These are phyloP conservation scores for Aspergillus uvarum DNA, from an alignment of 2,329 filamentous ascomycete species.

Conservation along the genomic window DNA sequence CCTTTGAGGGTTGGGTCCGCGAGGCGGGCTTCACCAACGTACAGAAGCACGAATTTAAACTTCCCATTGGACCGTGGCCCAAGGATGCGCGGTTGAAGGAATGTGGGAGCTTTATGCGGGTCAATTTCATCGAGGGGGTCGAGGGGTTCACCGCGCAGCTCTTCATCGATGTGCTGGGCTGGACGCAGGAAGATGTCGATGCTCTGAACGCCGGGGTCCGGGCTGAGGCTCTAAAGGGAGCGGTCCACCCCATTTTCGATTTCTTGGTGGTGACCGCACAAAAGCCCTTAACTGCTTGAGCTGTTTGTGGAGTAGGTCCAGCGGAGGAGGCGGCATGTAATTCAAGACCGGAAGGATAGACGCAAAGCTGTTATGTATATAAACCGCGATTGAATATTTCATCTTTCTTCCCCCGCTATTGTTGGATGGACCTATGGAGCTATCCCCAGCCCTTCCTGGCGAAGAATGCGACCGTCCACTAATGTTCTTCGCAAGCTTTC, in stretches of 20 bases:
- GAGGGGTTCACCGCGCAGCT: constrained; percentile 18
- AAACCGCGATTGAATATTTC: no score
- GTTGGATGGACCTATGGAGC: no score
- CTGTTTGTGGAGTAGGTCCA: background rate
- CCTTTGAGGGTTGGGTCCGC: constrained; percentile 11
- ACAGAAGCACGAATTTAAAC: constrained; percentile 6
- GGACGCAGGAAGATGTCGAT: constrained; percentile 13
- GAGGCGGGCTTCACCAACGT: constrained; percentile 16
- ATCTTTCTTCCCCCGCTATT: no score
- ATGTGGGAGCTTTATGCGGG: constrained; percentile 15
- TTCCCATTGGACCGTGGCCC: constrained; percentile 18
- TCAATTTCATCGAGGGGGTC: constrained; percentile 20
- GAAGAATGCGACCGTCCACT: no score
- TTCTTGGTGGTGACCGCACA: constrained; percentile 15
- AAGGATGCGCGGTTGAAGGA: constrained; percentile 18
- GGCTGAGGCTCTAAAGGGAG: constrained; percentile 12
- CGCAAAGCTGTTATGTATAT: no score
- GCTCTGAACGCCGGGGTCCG: constrained; percentile 16
- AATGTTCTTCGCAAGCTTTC: no score
- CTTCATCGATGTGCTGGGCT: constrained; percentile 16
- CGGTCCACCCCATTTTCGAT: constrained; percentile 18
- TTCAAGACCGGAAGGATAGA: no score
- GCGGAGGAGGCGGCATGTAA: background rate
- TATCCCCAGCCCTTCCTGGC: no score
- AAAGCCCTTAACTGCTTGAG: constrained; percentile 4